Conservation (phyloP, 202 grass and related monocot species). For the Panicum virgatum region DNA sequence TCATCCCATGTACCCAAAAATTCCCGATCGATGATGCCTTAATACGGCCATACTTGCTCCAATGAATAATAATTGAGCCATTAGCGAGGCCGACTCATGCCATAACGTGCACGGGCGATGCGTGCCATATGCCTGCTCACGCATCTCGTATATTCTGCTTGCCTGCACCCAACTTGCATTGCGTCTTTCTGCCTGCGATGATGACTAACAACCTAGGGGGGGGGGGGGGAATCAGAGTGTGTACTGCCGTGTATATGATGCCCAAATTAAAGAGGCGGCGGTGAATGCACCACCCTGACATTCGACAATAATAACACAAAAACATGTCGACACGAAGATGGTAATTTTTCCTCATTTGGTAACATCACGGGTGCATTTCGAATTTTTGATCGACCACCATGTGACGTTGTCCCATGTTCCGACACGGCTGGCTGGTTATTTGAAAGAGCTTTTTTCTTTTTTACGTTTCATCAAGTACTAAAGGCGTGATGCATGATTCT, state of each 20-base stretch:
- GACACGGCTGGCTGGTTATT: too few relatives aligned
- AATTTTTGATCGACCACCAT: not conserved
- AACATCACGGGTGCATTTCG: not conserved
- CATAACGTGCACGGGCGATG: conserved; percentile 1
- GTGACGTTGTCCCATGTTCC: too few relatives aligned
- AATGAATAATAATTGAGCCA: not conserved
- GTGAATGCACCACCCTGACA: not conserved
- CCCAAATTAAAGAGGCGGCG: not conserved
- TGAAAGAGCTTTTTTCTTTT: too few relatives aligned
- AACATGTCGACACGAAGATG: too few relatives aligned
- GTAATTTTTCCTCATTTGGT: not conserved
- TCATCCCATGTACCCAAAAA: conserved; percentile 25
- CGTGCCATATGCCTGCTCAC: not conserved
- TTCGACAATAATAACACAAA: too few relatives aligned
- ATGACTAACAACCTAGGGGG: too few relatives aligned
- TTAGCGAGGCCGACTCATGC: not conserved
- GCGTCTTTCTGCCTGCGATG: not conserved
- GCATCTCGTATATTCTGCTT: conserved; percentile 31
- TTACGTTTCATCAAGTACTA: too few relatives aligned
- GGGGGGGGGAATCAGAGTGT: too few relatives aligned
- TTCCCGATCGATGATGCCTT: conserved; percentile 41
- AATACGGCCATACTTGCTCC: conserved; percentile 31
- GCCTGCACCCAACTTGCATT: conserved; percentile 14
- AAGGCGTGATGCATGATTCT: too few relatives aligned
- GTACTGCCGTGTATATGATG: not conserved